phyloP scores from a whole-genome alignment of 2,329 filamentous ascomycete species.

The Fusarium euwallaceae region DNA sequence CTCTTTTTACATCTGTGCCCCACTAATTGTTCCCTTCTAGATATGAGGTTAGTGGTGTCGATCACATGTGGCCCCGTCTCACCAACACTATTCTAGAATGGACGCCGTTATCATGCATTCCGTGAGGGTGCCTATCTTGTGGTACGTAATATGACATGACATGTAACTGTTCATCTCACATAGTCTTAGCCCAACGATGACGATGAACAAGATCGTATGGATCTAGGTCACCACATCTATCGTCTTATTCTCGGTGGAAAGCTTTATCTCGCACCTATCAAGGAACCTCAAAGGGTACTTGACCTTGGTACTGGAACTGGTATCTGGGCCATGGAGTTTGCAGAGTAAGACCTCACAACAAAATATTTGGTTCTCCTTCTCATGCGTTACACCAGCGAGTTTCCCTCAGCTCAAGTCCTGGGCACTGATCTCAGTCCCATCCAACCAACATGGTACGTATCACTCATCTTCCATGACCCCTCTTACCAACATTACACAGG shows the following conservation, averaged over 20 bases:
- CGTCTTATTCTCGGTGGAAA: constrained; percentile 9
- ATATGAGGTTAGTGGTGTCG: constrained; percentile 13
- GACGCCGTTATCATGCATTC: constrained; percentile 36
- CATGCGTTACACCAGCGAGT: not conserved
- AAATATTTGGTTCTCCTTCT: fast-evolving
- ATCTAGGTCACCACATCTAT: constrained; percentile 27
- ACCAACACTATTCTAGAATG: constrained; percentile 12
- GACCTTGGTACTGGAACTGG: constrained; percentile 27
- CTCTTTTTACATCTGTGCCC: fast-evolving
- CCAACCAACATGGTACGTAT: constrained; percentile 18
- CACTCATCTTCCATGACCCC: too few species aligned
- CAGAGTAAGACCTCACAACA: not conserved
- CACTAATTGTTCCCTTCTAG: not conserved
- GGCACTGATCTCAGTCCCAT: constrained; percentile 31
- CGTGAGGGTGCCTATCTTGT: constrained; percentile 31
- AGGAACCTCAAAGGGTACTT: constrained; percentile 12
- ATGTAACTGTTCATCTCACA: not conserved
- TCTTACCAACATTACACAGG: not conserved
- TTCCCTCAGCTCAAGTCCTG: constrained; percentile 6
- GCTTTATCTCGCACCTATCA: constrained; percentile 22
- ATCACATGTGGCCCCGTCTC: fast-evolving
- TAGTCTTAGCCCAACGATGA: constrained; percentile 18
- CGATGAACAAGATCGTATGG: constrained; percentile 27
- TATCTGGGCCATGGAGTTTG: constrained; percentile 31
- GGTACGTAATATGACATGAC: not conserved